Percentiles rank a stretch among this genome's conserved stretches.
Evolutionary conservation across 2,329 filamentous ascomycete species (phyloP).

Genomic region (Coleophoma eucalyptorum): DNA sequence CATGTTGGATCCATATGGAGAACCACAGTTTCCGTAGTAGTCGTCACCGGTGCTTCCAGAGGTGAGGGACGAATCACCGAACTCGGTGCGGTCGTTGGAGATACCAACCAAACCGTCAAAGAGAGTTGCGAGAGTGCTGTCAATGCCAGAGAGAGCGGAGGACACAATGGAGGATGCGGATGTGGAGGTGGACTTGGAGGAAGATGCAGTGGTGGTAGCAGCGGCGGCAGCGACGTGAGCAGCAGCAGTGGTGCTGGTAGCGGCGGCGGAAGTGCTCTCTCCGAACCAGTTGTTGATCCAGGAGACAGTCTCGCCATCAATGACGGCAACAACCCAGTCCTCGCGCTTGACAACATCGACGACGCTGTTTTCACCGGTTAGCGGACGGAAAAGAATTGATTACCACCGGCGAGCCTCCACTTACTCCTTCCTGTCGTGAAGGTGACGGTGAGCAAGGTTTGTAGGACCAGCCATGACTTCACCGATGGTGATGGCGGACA

Average conservation of each 20-base stretch:
- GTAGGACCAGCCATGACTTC: slow-evolving; percentile 25
- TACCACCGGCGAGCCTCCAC: background rate
- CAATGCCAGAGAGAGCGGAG: background rate
- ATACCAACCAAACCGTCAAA: slow-evolving; percentile 16
- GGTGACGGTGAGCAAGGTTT: slow-evolving; percentile 22
- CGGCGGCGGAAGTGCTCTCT: slow-evolving; percentile 11
- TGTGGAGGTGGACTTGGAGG: slow-evolving; percentile 1
- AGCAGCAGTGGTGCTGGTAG: background rate
- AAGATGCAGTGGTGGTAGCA: slow-evolving; percentile 1
- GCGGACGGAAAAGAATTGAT: background rate
- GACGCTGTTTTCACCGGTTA: background rate
- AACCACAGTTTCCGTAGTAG: slow-evolving; percentile 20
- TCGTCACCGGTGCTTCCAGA: slow-evolving; percentile 7
- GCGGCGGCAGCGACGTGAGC: background rate
- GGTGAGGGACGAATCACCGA: slow-evolving; percentile 10
- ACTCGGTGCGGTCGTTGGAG: slow-evolving; percentile 15
- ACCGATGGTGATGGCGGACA: slow-evolving; percentile 23
- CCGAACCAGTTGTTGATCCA: slow-evolving; percentile 20
- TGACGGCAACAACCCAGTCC: background rate
- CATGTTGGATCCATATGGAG: slow-evolving; percentile 24
- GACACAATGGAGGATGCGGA: background rate
- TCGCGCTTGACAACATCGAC: background rate
- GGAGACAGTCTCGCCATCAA: slow-evolving; percentile 18
- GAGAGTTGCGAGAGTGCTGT: slow-evolving; percentile 4
- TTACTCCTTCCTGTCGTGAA: slow-evolving; percentile 28